phyloP scores from a whole-genome alignment of 208 protist genomes.

The Wallacemonas sp. region DNA sequence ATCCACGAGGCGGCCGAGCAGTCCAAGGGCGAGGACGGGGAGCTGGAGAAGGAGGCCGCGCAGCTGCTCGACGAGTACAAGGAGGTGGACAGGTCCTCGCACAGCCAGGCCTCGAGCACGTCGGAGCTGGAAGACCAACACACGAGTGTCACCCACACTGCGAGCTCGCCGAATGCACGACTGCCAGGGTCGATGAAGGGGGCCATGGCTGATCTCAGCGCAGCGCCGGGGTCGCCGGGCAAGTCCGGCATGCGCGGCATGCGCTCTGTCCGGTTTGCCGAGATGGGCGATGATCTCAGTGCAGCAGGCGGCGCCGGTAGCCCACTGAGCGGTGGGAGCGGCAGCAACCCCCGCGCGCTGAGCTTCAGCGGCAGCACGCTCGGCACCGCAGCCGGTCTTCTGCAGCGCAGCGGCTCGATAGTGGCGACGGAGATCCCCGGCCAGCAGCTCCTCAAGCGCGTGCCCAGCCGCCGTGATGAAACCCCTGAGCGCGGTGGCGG shows the following conservation, averaged over 20 bases:
- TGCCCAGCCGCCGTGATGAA: constrained; percentile 41
- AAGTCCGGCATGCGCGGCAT: constrained; percentile 13
- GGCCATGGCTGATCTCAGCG: constrained; percentile 17
- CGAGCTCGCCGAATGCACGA: neutral
- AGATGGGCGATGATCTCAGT: constrained; percentile 2
- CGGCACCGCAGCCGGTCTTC: constrained; percentile 20
- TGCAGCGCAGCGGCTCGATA: constrained; percentile 45
- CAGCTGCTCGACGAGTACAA: constrained; percentile 32
- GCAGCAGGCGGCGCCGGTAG: constrained; percentile 8
- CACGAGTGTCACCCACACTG: neutral
- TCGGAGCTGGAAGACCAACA: constrained; percentile 10
- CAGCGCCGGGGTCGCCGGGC: neutral
- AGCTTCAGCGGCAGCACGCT: constrained; percentile 2
- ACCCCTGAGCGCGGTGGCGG: constrained; percentile 23
- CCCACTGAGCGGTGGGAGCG: neutral
- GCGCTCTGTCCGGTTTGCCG: constrained; percentile 37
- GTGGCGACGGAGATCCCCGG: constrained; percentile 71
- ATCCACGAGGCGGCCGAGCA: constrained; percentile 63
- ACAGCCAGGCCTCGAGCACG: neutral
- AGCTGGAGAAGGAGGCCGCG: constrained; percentile 57
- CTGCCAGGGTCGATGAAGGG: constrained; percentile 13
- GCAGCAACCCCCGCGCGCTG: neutral
- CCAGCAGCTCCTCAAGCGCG: constrained; percentile 62
- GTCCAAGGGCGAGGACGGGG: constrained; percentile 36
- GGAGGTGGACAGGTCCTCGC: neutral